A percentile compares a stretch with the other conserved stretches of the same genome.
phyloP scores from a whole-genome alignment of 345 rosid genomes.

The Populus ilicifolia region DNA sequence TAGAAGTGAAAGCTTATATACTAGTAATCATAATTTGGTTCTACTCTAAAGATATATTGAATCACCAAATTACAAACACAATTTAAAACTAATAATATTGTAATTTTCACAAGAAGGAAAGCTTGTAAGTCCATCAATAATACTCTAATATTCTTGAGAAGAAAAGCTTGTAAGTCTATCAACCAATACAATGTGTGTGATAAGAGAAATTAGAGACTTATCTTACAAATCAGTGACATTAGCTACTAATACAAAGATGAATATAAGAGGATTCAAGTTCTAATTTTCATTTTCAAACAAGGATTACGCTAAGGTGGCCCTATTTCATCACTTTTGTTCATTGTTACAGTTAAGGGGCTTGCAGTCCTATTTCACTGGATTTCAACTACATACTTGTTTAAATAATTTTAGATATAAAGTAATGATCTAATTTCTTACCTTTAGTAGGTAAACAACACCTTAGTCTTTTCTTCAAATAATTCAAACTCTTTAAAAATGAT shows the following conservation, averaged over 20 bases:
- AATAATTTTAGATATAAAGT: too few species aligned
- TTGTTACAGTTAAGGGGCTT: too few species aligned
- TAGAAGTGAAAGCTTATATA: background rate
- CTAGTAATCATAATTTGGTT: background rate
- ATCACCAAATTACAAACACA: background rate
- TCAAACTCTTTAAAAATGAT: too few species aligned
- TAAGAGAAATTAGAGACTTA: background rate
- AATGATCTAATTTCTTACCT: too few species aligned
- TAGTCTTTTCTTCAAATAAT: too few species aligned
- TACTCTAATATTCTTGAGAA: too few species aligned
- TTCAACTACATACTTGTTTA: too few species aligned
- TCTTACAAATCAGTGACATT: constrained; percentile 81
- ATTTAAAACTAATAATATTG: constrained; percentile 50
- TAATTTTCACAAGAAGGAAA: background rate
- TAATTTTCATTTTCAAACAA: constrained; percentile 12
- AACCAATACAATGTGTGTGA: too few species aligned
- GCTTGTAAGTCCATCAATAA: background rate
- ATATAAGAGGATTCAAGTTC: constrained; percentile 98
- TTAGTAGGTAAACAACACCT: too few species aligned
- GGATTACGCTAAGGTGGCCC: background rate
- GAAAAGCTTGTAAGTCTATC: too few species aligned
- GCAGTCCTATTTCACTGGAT: too few species aligned
- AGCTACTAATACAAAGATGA: constrained; percentile 73
- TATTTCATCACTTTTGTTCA: too few species aligned
- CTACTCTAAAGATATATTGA: background rate